A percentile compares a stretch with the other conserved stretches of the same genome.
These are phyloP conservation scores for Phytophthora fragariaefolia DNA, from an alignment of 352 stramenopile genomes.

Conservation along the genomic window DNA sequence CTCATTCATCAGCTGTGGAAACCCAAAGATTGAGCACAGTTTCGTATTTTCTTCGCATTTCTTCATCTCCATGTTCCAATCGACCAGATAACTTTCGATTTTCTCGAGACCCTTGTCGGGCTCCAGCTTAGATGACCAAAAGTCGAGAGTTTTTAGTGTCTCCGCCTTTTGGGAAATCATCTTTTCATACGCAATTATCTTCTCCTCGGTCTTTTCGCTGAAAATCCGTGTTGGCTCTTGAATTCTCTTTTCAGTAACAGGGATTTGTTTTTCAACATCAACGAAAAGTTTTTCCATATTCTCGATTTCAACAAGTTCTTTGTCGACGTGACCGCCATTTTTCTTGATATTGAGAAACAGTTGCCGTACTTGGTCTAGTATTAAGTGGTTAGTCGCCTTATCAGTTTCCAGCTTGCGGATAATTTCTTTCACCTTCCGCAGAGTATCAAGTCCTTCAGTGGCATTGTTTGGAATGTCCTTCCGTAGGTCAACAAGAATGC, in stretches of 20 bases:
- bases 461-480: conserved; percentile 88
- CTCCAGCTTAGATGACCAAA: conserved; percentile 85
- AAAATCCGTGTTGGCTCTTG: conserved; percentile 87
- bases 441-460: conserved; percentile 74
- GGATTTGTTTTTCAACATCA: conserved; percentile 84
- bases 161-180: conserved; percentile 87
- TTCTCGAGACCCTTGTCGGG: conserved; percentile 84
- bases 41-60: conserved; percentile 92
- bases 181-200: conserved; percentile 94
- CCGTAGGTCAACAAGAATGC: conserved; percentile 77
- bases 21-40: conserved; percentile 94
- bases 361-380: conserved; percentile 82
- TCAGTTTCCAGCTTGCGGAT: conserved; percentile 80
- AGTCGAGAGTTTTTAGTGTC: conserved; percentile 82
- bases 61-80: conserved; percentile 91
- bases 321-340: conserved; percentile 80
- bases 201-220: conserved; percentile 93
- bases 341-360: conserved; percentile 86
- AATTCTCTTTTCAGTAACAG: conserved; percentile 73
- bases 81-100: conserved; percentile 81
- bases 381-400: conserved; percentile 67
- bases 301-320: conserved; percentile 83
- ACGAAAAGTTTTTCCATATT: conserved; percentile 85
- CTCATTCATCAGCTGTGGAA: conserved; percentile 94
- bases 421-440: conserved; percentile 88